A percentile compares a stretch with the other conserved stretches of the same genome.
phyloP scores from a whole-genome alignment of 805 yeast species.

The Starmerella khaoyaiensis region DNA sequence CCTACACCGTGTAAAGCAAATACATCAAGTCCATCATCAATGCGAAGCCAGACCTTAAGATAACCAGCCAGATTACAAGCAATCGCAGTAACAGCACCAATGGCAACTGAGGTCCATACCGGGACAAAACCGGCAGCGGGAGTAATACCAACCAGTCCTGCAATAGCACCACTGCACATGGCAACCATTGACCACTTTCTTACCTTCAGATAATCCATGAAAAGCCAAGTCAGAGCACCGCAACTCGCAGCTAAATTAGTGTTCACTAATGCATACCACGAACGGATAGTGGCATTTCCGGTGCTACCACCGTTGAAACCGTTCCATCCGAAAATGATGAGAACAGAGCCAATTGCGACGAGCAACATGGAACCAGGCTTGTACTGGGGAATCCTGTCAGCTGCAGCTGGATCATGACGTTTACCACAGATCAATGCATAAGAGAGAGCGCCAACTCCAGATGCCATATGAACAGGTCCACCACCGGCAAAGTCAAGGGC shows the following conservation, averaged over 20 bases:
- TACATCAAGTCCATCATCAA: conserved; percentile 94
- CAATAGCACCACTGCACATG: conserved; percentile 80
- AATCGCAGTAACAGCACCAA: conserved; percentile 66
- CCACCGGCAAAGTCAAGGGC: conserved; percentile 96
- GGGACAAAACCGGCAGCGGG: conserved; percentile 97
- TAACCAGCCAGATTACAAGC: conserved; percentile 80
- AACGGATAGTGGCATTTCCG: conserved; percentile 83
- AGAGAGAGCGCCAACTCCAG: conserved; percentile 90
- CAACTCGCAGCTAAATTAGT: conserved; percentile 87
- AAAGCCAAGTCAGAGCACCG: conserved; percentile 92
- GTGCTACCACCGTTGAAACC: conserved; percentile 98
- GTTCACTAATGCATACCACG: conserved; percentile 86
- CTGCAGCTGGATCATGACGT: conserved; percentile 63
- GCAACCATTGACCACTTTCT: conserved; percentile 94
- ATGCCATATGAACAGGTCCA: conserved; percentile 91
- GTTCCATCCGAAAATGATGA: conserved; percentile 98
- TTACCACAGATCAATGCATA: conserved; percentile 86
- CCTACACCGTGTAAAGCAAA: conserved; percentile 92
- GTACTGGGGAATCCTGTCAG: conserved; percentile 62
- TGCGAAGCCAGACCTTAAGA: conserved; percentile 53
- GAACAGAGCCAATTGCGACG: conserved; percentile 82
- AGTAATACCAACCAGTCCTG: conserved; percentile 89
- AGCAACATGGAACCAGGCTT: conserved; percentile 88
- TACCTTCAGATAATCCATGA: conserved; percentile 72
- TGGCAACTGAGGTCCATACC: conserved; percentile 71